Base-by-base conservation (phyloP, 2,329 filamentous ascomycete species). In the Diatrype stigma region DNA sequence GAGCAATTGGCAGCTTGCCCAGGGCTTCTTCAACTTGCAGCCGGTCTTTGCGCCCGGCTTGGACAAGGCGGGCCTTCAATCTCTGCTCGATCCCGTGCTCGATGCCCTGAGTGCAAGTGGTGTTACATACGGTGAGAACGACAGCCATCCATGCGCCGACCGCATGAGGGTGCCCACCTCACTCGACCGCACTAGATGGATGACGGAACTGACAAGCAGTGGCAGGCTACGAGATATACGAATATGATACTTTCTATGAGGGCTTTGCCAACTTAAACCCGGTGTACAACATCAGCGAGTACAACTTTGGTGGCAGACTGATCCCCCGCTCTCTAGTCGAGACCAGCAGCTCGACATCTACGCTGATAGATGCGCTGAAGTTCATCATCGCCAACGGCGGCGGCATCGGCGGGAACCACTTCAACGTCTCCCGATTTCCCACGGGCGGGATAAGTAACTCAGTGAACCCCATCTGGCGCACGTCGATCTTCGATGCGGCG, bases 251-350 rank as follows among this genome's bases (percentile, higher is more conserved):
- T 26, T 51, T 47, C 2, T 65, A 66, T 55, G 62, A 65, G 51
- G 65, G 65, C 2, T 65, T 63, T 19, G 55, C 66, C 8, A 63
- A 63, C 2, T 57, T 61, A 22, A n/a, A n/a, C 63, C 64, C 28
- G 53, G 60, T 54, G 47, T n/a, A 66, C 28, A 58, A 57, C 30
- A 64, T 62, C 16, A 55, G 56, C 4, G 47, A 56, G 12, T 65
- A 61, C 48, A 63, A 67, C 42, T 67, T 63, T 47, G 66, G 65
- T 17, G 60, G 62, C 14, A 63, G 66, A 2, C 47, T 68, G 12
- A 62, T 68, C 26, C 63, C 66, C 2, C 58, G 62, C 14, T 45
- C 53, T 1, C 56, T 61, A 1, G 51, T 70, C 5, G 57, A 64
- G 42, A 52, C 60, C 32, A 54, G 67, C 49, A 59, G 59, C 26